Evolutionary conservation across 257 asterid species (phyloP), one percentile per base, ranked within the genome.

Genomic region (Buddleja alternifolia): DNA sequence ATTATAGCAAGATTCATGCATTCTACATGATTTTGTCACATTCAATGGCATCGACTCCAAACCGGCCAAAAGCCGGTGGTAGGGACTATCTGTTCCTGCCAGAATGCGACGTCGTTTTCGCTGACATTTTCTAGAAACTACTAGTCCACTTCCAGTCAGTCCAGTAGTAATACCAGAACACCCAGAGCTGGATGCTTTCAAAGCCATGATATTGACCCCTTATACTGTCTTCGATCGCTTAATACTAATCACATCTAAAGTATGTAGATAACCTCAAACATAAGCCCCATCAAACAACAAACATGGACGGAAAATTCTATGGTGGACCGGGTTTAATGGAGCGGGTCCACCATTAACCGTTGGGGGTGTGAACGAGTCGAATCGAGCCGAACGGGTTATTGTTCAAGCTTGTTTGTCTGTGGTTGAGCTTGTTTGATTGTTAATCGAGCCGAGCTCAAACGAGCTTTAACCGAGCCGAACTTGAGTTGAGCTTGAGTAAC

Each of bases 61-160:
- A 8, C 47, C 73, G 70, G 73, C 76, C 75, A 75, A 69, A 73
- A 45, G 53, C 41, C 71, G 79, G 67, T 46, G 23, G 72, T 63
- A 71, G 80, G 80, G 19, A 4, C 11, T 25, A 7, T 12, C 2
- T 71, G 81, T 71, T 74, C 67, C 71, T 45, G 7, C 14, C 66
- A 8, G 36, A 54, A 68, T 17, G 75, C 34, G 0, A 24, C 15
- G 76, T 79, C 81, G 25, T 60, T 67, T 50, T 79, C 81, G 19
- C 47, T n/a, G 16, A 77, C 76, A 69, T 62, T 75, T 67, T 79
- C 78, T 67, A 79, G 78, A 79, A 29, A 79, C 66, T 37, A 10
- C 3, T 21, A 48, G 24, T 61, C 23, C 40, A 41, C 19, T n/a
- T 8, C n/a, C n/a, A n/a, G n/a, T n/a, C 54, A 37, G 44, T 32